Percentiles rank a stretch among this genome's conserved stretches.
Evolutionary conservation across 2,329 filamentous ascomycete genomes (phyloP).

Genomic region (Fusarium nelsonii): DNA sequence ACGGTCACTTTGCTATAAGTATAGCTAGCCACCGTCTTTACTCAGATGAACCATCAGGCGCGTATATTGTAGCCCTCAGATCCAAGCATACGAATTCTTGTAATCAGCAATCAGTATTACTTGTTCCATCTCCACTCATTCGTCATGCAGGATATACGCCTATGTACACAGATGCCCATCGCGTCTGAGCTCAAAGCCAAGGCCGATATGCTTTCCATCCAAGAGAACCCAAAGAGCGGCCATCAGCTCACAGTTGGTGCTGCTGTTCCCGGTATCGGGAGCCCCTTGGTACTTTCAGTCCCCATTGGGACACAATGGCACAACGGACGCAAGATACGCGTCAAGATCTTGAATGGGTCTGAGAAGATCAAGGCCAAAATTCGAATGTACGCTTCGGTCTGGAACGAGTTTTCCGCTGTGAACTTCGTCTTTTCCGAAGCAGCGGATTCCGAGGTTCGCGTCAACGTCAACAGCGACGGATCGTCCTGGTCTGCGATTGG

Average conservation of each 20-base stretch:
- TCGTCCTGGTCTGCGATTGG: background rate
- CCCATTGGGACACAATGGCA: background rate
- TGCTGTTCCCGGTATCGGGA: no score
- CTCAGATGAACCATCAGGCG: no score
- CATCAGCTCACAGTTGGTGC: background rate
- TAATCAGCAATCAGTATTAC: no score
- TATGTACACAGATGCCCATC: no score
- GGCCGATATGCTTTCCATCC: background rate
- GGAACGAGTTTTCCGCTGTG: background rate
- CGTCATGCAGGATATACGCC: no score
- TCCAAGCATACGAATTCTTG: no score
- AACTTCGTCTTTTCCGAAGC: background rate
- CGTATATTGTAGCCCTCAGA: no score
- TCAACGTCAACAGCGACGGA: rapidly evolving
- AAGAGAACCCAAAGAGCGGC: background rate
- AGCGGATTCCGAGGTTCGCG: background rate
- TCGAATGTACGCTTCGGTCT: background rate
- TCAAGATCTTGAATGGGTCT: background rate
- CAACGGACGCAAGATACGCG: background rate
- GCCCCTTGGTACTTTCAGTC: no score
- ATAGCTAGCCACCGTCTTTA: no score
- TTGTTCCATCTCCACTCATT: no score
- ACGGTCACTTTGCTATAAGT: no score
- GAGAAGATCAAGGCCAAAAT: background rate
- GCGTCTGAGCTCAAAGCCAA: no score